phyloP scores from a whole-genome alignment of 345 rosid species.

The Melaleuca alternifolia region DNA sequence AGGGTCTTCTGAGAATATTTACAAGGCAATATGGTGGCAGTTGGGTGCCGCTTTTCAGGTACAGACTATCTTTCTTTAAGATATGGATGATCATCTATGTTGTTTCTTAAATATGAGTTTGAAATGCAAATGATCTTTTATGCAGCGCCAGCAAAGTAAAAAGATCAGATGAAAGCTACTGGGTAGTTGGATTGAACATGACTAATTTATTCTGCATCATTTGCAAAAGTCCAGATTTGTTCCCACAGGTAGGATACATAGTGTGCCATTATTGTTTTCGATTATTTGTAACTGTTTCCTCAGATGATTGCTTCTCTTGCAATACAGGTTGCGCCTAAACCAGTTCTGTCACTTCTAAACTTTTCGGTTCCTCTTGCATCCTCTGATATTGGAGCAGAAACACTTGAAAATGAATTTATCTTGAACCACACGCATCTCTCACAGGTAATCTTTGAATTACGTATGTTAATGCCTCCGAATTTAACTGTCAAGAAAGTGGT shows the following conservation, averaged over 20 bases:
- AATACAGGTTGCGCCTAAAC: constrained; percentile 80
- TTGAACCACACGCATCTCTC: constrained; percentile 48
- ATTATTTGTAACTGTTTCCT: background rate
- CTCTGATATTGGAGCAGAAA: constrained; percentile 85
- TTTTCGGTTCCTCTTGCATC: constrained; percentile 75
- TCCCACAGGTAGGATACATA: constrained; percentile 52
- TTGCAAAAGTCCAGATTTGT: constrained; percentile 60
- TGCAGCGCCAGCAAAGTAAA: constrained; percentile 50
- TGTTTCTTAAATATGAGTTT: constrained; percentile 1
- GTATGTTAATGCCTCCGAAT: background rate
- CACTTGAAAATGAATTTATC: constrained; percentile 88
- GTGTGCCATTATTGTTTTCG: background rate
- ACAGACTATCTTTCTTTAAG: background rate
- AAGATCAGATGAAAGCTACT: constrained; percentile 65
- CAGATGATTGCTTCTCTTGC: background rate
- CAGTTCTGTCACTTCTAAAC: constrained; percentile 59
- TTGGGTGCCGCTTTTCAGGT: constrained; percentile 98
- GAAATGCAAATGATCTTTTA: background rate
- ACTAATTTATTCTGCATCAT: constrained; percentile 64
- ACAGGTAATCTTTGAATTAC: constrained; percentile 32
- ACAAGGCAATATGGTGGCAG: constrained; percentile 76
- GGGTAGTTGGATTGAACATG: constrained; percentile 76
- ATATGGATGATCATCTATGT: background rate
- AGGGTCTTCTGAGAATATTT: constrained; percentile 73
- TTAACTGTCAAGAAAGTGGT: background rate